Evolutionary conservation across 805 yeast species (phyloP), one percentile per base, ranked within the genome.

Genomic region (Saturnispora gosingensis): DNA sequence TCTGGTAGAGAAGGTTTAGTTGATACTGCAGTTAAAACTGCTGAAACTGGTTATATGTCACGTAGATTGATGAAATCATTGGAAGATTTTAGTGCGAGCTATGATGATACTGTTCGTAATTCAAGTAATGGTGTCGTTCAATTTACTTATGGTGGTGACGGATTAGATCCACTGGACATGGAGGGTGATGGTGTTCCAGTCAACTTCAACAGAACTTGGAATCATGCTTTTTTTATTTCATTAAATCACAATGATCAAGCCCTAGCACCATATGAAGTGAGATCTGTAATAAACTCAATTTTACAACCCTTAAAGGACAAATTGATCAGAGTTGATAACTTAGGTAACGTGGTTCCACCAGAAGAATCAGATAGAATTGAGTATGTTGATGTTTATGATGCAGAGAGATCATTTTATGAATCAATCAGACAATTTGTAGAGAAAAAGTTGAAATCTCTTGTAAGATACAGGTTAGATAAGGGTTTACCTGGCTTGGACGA

Each of bases 1-100:
- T 90, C 98, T 2, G 99, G 99, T 66, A 87, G 99, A 76, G 99
- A 93, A 76, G 99, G 99, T 71, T 76, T 93, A 67, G 98, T 93
- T 53, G 99, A 93, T 76, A 93, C 99, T 22, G 99, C 99, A 20
- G 99, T 93, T 52, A 93, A 93, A 69, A 93, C 99, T 34, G 99
- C 99, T 3, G 99, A 93, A 46, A 56, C 58, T 47, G 61, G 61
- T 51, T 90, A 90, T 69, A 91, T 91, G 95, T 91, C 98, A 24
- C 86, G 99, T 70, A 83, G 99, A 69, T 76, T 91, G 67, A 91
- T 91, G 99, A 91, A 49, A 69, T 93, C 98, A 5, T 73, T 93
- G 61, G 99, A 93, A 72, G 99, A 93, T 72, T 75, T 93, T 66
- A 88, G 97, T 47, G 80, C 95, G 53, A 88, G 83, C 63, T 93